phyloP scores from a whole-genome alignment of 1,284 basidiomycete genomes.

The Ceraceosorus guamensis region DNA sequence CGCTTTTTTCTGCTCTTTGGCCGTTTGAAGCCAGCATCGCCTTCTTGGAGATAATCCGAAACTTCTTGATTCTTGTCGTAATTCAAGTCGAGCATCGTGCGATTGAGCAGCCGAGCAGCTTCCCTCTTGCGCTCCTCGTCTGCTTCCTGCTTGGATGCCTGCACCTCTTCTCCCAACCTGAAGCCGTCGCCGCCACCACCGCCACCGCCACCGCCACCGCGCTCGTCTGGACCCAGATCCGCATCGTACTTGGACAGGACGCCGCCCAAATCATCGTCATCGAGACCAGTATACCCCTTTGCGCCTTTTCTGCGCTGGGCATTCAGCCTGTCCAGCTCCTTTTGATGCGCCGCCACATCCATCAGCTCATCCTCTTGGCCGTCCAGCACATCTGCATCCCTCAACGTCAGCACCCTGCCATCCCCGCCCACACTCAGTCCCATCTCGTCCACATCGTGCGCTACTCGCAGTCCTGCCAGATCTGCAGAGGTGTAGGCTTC shows the following conservation, averaged over 20 bases:
- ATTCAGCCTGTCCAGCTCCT: slow-evolving; percentile 68
- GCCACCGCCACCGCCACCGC: slow-evolving; percentile 5
- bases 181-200: slow-evolving; percentile 21
- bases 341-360: slow-evolving; percentile 84
- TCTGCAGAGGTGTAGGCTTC: slow-evolving; percentile 59
- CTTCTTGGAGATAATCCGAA: slow-evolving; percentile 81
- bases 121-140: slow-evolving; percentile 54
- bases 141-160: slow-evolving; percentile 46
- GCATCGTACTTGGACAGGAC: slow-evolving; percentile 92
- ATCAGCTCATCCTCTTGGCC: slow-evolving; percentile 95
- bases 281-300: slow-evolving; percentile 85
- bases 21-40: slow-evolving; percentile 88
- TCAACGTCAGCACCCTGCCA: slow-evolving; percentile 87
- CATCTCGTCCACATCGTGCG: slow-evolving; percentile 72
- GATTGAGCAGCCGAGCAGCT: slow-evolving; percentile 61
- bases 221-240: slow-evolving; percentile 61
- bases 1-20: slow-evolving; percentile 59
- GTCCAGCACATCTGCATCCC: slow-evolving; percentile 88
- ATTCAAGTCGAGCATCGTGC: slow-evolving; percentile 75
- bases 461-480: slow-evolving; percentile 85
- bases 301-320: slow-evolving; percentile 81
- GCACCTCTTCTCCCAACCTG: slow-evolving; percentile 19
- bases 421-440: slow-evolving; percentile 77
- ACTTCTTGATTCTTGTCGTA: slow-evolving; percentile 78
- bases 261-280: slow-evolving; percentile 86